These are phyloP conservation scores for Brettanomyces anomalus DNA, from an alignment of 805 yeast genomes.

Conservation along the genomic window DNA sequence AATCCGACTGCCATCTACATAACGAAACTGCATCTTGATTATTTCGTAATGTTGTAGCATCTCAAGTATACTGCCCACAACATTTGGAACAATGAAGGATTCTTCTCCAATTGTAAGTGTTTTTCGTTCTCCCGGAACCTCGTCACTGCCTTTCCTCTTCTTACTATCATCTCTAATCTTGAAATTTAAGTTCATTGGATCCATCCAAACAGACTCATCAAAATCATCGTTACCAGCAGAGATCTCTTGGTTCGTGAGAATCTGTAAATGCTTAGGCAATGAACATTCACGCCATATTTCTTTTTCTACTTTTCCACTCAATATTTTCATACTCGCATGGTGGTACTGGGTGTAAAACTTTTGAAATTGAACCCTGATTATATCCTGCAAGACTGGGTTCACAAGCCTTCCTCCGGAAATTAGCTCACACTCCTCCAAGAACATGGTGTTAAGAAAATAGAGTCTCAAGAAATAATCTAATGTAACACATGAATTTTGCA, in stretches of 20 bases:
- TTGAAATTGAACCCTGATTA: constrained; percentile 56
- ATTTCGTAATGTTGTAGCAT: constrained; percentile 45
- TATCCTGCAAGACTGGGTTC: constrained; percentile 54
- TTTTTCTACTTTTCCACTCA: constrained; percentile 44
- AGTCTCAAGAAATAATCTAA: constrained; percentile 57
- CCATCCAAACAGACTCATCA: constrained; percentile 43
- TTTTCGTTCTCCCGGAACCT: constrained; percentile 14
- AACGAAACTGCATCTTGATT: constrained; percentile 49
- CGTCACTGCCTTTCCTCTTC: background rate
- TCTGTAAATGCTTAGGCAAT: constrained; percentile 41
- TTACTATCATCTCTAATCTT: background rate
- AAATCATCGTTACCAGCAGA: constrained; percentile 29
- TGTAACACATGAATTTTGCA: constrained; percentile 50
- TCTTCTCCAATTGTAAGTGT: constrained; percentile 39
- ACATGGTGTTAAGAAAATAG: constrained; percentile 56
- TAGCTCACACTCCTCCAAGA: constrained; percentile 75
- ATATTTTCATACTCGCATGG: constrained; percentile 34
- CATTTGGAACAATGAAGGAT: constrained; percentile 50
- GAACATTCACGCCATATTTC: constrained; percentile 78
- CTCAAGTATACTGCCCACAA: constrained; percentile 31
- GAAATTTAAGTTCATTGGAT: constrained; percentile 21
- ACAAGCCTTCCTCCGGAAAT: constrained; percentile 56
- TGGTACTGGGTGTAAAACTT: constrained; percentile 51
- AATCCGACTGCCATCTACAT: constrained; percentile 34
- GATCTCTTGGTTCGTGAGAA: constrained; percentile 39